A percentile compares a stretch with the other conserved stretches of the same genome.
These are phyloP conservation scores for Boletus reticulatus DNA, from an alignment of 768 basidiomycete genomes.

Conservation along the genomic window DNA sequence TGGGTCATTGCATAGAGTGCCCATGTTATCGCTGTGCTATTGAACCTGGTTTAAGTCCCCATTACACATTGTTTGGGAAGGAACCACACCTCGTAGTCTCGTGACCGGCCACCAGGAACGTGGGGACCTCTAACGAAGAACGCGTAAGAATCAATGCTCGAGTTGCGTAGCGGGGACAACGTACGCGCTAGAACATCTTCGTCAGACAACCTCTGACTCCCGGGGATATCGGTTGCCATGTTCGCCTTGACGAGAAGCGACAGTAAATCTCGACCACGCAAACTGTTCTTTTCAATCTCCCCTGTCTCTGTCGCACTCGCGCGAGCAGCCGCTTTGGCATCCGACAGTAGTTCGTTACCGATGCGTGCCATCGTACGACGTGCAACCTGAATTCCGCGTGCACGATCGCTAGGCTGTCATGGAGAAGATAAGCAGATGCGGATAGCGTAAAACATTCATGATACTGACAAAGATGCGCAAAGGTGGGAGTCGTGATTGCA, in stretches of 20 bases:
- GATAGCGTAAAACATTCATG: background rate
- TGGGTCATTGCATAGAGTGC: constrained; percentile 54
- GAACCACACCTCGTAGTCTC: constrained; percentile 49
- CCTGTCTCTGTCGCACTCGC: constrained; percentile 23
- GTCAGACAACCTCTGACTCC: constrained; percentile 55
- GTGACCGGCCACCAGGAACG: constrained; percentile 58
- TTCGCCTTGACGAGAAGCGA: constrained; percentile 63
- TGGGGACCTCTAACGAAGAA: constrained; percentile 48
- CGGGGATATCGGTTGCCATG: constrained; percentile 56
- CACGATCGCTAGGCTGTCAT: constrained; percentile 22
- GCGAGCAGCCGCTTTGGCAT: constrained; percentile 44
- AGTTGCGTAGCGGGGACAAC: constrained; percentile 11
- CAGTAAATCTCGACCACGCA: constrained; percentile 52
- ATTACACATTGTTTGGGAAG: background rate
- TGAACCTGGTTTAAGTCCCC: background rate
- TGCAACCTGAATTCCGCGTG: constrained; percentile 24
- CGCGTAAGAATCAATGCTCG: background rate
- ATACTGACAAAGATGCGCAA: constrained; percentile 41
- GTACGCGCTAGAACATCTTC: constrained; percentile 57
- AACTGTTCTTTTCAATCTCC: constrained; percentile 34
- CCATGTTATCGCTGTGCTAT: constrained; percentile 49
- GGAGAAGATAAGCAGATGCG: background rate
- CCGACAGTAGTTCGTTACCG: constrained; percentile 44
- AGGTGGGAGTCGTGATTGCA: constrained; percentile 36
- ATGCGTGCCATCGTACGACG: constrained; percentile 46